Conservation (phyloP, 2,329 filamentous ascomycete genomes). For the Arthrocladium fulminans region DNA sequence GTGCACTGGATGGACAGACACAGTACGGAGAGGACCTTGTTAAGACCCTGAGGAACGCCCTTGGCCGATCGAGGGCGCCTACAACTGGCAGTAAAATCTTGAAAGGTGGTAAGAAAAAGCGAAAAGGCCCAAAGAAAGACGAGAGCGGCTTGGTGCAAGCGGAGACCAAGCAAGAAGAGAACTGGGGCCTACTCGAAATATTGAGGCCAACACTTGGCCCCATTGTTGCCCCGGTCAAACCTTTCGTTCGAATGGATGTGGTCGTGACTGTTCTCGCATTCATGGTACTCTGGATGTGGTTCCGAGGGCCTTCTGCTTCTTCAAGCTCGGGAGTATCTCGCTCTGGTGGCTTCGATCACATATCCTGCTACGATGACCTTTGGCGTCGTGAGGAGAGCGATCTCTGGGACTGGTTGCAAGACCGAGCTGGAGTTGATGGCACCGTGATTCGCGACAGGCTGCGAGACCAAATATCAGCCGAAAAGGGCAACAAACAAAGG, state of each 20-base stretch:
- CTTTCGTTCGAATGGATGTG: slow-evolving; percentile 66
- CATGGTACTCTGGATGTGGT: slow-evolving; percentile 65
- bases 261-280: slow-evolving; percentile 66
- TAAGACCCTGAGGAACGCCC: slow-evolving; percentile 61
- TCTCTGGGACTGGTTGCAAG: slow-evolving; percentile 88
- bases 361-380: slow-evolving; percentile 79
- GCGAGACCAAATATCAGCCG: slow-evolving; percentile 21
- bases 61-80: slow-evolving; percentile 53
- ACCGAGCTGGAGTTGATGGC: slow-evolving; percentile 65
- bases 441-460: slow-evolving; percentile 30
- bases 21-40: slow-evolving; percentile 75
- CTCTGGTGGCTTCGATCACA: slow-evolving; percentile 52
- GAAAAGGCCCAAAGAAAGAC: slow-evolving; percentile 42
- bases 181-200: slow-evolving; percentile 79
- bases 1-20: slow-evolving; percentile 79
- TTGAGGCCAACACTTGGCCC: slow-evolving; percentile 62
- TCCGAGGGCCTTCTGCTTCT: slow-evolving; percentile 40
- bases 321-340: slow-evolving; percentile 34
- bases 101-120: slow-evolving; percentile 51
- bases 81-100: slow-evolving; percentile 38
- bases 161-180: slow-evolving; percentile 32
- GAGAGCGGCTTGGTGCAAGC: slow-evolving; percentile 39
- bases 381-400: slow-evolving; percentile 83
- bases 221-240: slow-evolving; percentile 57
- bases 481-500: slow-evolving; percentile 17